Conservation (phyloP, 306 rosid species). For the Mimosa bimucronata region DNA sequence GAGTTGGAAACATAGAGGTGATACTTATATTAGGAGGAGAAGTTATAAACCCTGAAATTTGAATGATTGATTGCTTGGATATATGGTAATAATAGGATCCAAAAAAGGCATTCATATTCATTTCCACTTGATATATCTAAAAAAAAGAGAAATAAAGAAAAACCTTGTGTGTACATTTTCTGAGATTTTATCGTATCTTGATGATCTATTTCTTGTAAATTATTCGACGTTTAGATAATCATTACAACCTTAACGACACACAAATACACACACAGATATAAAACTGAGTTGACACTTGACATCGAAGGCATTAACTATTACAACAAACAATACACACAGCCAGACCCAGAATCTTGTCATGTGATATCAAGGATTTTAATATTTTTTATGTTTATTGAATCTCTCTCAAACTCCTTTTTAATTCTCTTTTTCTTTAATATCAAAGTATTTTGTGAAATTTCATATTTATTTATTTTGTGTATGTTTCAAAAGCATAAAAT, state of each 20-base stretch:
- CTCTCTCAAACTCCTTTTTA: neutral
- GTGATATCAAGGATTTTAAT: neutral
- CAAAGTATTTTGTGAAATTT: neutral
- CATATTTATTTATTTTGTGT: neutral
- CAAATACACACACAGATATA: too few species aligned
- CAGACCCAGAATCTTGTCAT: conserved; percentile 11
- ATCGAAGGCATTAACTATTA: neutral
- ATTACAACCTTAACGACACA: too few species aligned
- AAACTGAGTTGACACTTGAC: neutral
- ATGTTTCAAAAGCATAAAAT: neutral
- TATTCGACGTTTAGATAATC: neutral
- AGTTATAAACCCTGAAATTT: too few species aligned
- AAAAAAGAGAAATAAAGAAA: too few species aligned
- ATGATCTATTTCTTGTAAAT: neutral
- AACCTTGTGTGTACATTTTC: neutral
- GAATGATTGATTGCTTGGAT: too few species aligned
- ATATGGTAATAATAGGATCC: too few species aligned
- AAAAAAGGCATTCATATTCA: too few species aligned
- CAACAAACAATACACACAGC: neutral
- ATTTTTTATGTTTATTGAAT: neutral
- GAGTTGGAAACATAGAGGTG: too few species aligned
- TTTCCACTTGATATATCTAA: too few species aligned
- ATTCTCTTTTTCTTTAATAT: neutral
- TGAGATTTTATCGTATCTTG: neutral
- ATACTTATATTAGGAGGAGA: too few species aligned